Evolutionary conservation across 2,329 filamentous ascomycete genomes (phyloP).

Genomic region (Dichotomopilus funicola): DNA sequence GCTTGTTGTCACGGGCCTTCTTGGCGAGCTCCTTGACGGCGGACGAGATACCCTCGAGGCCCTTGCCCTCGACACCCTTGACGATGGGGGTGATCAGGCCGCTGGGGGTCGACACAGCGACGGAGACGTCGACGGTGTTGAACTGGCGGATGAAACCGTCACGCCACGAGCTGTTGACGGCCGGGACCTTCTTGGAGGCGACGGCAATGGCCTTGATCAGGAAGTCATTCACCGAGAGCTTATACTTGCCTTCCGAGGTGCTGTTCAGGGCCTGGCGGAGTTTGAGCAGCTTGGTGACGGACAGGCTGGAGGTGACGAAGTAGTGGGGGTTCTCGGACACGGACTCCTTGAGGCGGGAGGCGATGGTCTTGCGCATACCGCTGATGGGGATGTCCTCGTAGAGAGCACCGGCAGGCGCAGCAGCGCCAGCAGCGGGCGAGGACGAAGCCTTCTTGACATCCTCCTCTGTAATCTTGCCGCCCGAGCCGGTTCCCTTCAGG

Average conservation of each 20-base stretch:
- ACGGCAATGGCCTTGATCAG: slow-evolving; percentile 90
- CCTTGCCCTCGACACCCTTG: slow-evolving; percentile 77
- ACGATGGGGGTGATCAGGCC: slow-evolving; percentile 98
- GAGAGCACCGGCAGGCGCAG: slow-evolving; percentile 50
- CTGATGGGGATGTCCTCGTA: slow-evolving; percentile 81
- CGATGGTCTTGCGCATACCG: slow-evolving; percentile 98
- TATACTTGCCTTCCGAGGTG: slow-evolving; percentile 86
- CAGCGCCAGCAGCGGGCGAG: slow-evolving; percentile 43
- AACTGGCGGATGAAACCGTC: slow-evolving; percentile 87
- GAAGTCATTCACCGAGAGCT: slow-evolving; percentile 99
- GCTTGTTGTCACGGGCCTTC: slow-evolving; percentile 92
- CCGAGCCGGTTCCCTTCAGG: slow-evolving; percentile 81
- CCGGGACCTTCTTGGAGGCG: slow-evolving; percentile 87
- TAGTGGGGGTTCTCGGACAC: slow-evolving; percentile 95
- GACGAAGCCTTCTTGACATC: slow-evolving; percentile 83
- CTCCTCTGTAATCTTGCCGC: slow-evolving; percentile 81
- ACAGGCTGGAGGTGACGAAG: slow-evolving; percentile 87
- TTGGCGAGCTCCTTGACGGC: slow-evolving; percentile 95
- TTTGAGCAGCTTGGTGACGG: slow-evolving; percentile 91
- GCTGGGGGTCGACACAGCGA: slow-evolving; percentile 86
- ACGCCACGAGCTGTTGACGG: slow-evolving; percentile 94
- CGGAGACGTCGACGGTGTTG: slow-evolving; percentile 88
- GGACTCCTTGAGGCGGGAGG: slow-evolving; percentile 81
- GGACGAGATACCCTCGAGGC: slow-evolving; percentile 79
- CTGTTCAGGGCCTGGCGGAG: slow-evolving; percentile 90